Evolutionary conservation across 2,329 filamentous ascomycete species (phyloP), one percentile per base, ranked within the genome.

Genomic region (Colletotrichum cordylinicola): DNA sequence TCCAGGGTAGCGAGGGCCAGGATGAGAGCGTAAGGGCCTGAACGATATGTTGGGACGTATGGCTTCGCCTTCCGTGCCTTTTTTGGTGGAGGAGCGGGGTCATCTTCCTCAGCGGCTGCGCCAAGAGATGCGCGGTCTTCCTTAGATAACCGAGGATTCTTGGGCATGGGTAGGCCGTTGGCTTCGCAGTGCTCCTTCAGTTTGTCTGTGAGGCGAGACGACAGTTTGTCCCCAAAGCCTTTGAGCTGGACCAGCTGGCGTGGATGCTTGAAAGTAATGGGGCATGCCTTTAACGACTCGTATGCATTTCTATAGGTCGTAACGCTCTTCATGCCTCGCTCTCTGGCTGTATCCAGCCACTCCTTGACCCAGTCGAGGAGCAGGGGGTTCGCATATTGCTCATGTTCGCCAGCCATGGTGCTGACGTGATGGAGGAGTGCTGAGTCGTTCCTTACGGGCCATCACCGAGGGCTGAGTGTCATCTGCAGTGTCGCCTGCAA

Each of bases 291-390:
- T 83, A 97, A 90, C 4, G 94, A 94, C 74, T 95, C 90, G 80
- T 95, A 95, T 1, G 95, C 95, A 79, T 93, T 92, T 78, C 91
- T 94, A 83, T 96, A 96, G 0, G 91, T 93, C n/a, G 89, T 91
- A 29, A 92, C 85, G 27, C 93, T 93, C 82, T 95, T 95, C 21
- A 91, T 91, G 81, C 93, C 95, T 61, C 90, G 90, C 79, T 95
- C 91, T 65, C 90, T 88, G 15, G 94, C 94, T 55, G 90, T 82
- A 60, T 96, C 93, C 66, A 94, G 89, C 93, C 93, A 95, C 86
- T 96, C 94, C 80, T 94, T 93, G 67, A 96, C 91, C 92, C 94
- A 96, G 78, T 86, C 85, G 13, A 96, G 88, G 10, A 95, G 88
- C 55, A 95, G 87, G 7, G 94, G 92, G 79, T 97, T 97, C 18